phyloP scores from a whole-genome alignment of 192 early-diverging fungal species.

The Piromyces finnis region DNA sequence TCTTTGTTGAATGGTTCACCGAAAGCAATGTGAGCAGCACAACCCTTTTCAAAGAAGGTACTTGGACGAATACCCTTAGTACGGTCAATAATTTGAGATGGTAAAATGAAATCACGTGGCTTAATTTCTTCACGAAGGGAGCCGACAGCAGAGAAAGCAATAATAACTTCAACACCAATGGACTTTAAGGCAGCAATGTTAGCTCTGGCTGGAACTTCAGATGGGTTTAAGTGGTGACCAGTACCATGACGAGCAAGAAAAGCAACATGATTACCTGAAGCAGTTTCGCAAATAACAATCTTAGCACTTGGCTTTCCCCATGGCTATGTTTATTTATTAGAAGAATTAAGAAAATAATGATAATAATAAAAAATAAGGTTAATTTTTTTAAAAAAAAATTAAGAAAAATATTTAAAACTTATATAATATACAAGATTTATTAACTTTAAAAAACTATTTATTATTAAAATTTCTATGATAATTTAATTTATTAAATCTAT shows the following conservation, averaged over 20 bases:
- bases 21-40: constrained; percentile 81
- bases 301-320: constrained; percentile 79
- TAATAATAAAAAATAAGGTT: too few relatives aligned
- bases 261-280: constrained; percentile 64
- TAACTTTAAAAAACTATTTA: too few relatives aligned
- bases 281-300: constrained; percentile 60
- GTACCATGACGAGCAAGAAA: constrained; percentile 93
- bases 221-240: constrained; percentile 61
- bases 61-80: constrained; percentile 88
- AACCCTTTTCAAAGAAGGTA: constrained; percentile 84
- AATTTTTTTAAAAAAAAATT: too few relatives aligned
- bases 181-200: constrained; percentile 97
- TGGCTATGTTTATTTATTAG: too few relatives aligned
- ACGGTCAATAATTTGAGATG: constrained; percentile 89
- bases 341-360: too few relatives aligned
- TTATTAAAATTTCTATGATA: too few relatives aligned
- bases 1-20: constrained; percentile 78
- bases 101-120: constrained; percentile 87
- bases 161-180: constrained; percentile 74
- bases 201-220: constrained; percentile 81
- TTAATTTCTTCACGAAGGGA: constrained; percentile 83
- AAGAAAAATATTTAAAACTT: too few relatives aligned
- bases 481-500: too few relatives aligned
- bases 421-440: too few relatives aligned
- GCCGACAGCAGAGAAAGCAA: constrained; percentile 95